These are phyloP conservation scores for Gonium pectorale DNA, from an alignment of 139 green algal genomes.

Conservation along the genomic window DNA sequence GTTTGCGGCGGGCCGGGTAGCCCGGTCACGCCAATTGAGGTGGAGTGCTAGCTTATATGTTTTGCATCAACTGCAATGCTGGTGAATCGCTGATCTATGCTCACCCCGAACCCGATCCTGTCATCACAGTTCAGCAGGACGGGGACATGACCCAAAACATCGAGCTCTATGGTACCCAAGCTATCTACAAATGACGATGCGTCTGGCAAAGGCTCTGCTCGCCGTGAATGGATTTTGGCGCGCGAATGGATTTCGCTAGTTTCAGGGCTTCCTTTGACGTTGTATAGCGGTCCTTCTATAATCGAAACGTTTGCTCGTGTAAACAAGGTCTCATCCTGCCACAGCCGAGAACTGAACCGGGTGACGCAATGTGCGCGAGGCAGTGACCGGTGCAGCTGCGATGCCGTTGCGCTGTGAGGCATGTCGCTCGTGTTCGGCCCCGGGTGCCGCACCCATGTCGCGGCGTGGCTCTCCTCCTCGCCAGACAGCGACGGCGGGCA, in stretches of 20 bases:
- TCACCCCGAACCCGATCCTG: too few species aligned
- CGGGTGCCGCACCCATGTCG: neutral
- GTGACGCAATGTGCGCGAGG: neutral
- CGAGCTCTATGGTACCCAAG: too few species aligned
- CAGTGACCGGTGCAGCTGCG: too few species aligned
- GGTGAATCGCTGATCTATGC: too few species aligned
- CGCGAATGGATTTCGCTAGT: neutral
- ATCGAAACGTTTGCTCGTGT: neutral
- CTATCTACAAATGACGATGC: too few species aligned
- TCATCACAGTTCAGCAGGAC: too few species aligned
- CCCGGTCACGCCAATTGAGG: neutral
- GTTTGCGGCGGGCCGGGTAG: neutral
- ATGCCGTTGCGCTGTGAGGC: too few species aligned
- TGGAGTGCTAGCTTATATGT: neutral
- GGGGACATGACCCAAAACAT: too few species aligned
- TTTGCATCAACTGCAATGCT: neutral
- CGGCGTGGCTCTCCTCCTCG: neutral
- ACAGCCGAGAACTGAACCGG: neutral
- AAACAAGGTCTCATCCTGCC: neutral
- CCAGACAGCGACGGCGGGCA: neutral
- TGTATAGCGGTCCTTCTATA: neutral
- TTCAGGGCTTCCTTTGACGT: neutral
- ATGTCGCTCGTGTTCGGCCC: neutral
- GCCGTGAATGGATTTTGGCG: too few species aligned
- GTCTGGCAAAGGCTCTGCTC: too few species aligned